A percentile compares a stretch with the other conserved stretches of the same genome.
Conservation (phyloP, 139 green algal genomes). For the Nannochloris sp. region DNA sequence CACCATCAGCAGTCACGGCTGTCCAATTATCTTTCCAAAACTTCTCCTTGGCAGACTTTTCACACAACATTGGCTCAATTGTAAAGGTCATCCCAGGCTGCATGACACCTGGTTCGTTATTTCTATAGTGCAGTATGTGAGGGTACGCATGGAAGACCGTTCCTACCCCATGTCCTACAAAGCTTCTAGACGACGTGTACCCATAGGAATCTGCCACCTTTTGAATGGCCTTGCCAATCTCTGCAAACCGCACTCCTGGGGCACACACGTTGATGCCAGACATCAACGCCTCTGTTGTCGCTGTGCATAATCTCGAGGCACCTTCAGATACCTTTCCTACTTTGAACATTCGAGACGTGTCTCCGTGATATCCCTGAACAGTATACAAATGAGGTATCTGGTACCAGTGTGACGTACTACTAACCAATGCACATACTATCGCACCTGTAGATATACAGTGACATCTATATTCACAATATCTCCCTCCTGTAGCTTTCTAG, state of each 20-base stretch:
- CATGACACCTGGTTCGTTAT: slow-evolving; percentile 59
- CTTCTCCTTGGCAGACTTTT: slow-evolving; percentile 38
- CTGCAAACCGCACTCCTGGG: slow-evolving; percentile 65
- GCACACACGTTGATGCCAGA: slow-evolving; percentile 67
- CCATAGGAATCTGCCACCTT: slow-evolving; percentile 67
- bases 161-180: slow-evolving; percentile 94
- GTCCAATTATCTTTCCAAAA: slow-evolving; percentile 95
- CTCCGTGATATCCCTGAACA: slow-evolving; percentile 83
- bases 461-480: slow-evolving; percentile 98
- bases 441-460: slow-evolving; percentile 83
- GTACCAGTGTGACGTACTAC: neutral
- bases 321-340: slow-evolving; percentile 55
- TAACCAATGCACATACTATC: neutral
- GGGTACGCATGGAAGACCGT: slow-evolving; percentile 80
- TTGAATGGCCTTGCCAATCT: slow-evolving; percentile 74
- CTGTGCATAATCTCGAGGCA: slow-evolving; percentile 58
- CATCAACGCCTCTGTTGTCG: slow-evolving; percentile 63
- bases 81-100: slow-evolving; percentile 88
- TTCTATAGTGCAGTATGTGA: slow-evolving; percentile 73
- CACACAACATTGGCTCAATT: slow-evolving; percentile 94
- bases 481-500: slow-evolving; percentile 55
- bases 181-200: slow-evolving; percentile 63
- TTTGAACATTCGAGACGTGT: slow-evolving; percentile 75
- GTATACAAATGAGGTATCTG: neutral
- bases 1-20: slow-evolving; percentile 77